These are phyloP conservation scores for Malus hybrid DNA, from an alignment of 331 rosid species.

Conservation along the genomic window DNA sequence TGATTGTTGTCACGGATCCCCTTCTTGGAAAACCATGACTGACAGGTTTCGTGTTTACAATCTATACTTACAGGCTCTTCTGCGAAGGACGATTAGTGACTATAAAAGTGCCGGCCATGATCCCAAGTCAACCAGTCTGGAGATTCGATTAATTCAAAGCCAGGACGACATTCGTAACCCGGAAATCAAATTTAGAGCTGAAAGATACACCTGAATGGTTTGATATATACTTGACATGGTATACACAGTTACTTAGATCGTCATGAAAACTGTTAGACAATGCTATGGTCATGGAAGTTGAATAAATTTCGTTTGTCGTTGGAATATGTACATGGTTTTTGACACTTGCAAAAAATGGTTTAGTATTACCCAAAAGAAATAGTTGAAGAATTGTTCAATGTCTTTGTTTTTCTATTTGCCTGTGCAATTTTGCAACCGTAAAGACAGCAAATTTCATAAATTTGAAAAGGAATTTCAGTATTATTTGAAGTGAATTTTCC, in stretches of 20 bases:
- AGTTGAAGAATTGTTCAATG: neutral
- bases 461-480: neutral
- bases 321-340: neutral
- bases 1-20: too few species aligned
- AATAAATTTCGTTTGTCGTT: neutral
- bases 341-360: neutral
- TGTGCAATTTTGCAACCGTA: too few species aligned
- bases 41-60: neutral
- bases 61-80: slow-evolving; percentile 59
- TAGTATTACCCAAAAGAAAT: too few species aligned
- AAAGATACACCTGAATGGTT: slow-evolving; percentile 28
- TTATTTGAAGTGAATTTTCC: too few species aligned
- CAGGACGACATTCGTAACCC: slow-evolving; percentile 64
- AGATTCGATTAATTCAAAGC: slow-evolving; percentile 90
- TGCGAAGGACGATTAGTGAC: slow-evolving; percentile 62
- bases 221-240: neutral
- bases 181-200: slow-evolving; percentile 51
- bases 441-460: too few species aligned
- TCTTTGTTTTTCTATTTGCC: too few species aligned
- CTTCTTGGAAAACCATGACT: neutral
- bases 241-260: too few species aligned
- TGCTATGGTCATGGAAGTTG: neutral
- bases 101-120: slow-evolving; percentile 45
- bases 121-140: slow-evolving; percentile 72
- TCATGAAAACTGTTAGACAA: too few species aligned